Conservation (phyloP, 768 basidiomycete genomes). For the Mycena chlorophos region DNA sequence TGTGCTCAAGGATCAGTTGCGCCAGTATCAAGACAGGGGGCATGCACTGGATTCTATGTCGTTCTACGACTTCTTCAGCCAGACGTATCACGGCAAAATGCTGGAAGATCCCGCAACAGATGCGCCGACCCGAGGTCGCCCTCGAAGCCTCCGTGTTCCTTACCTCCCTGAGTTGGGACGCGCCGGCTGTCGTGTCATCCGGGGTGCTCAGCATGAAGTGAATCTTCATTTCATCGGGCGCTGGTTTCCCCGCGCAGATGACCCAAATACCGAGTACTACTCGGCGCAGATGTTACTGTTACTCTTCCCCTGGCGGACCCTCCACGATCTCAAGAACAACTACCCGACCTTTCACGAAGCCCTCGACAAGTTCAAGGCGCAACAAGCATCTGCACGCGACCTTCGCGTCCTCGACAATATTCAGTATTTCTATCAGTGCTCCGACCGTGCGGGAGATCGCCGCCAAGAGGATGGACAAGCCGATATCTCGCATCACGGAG, state of each 20-base stretch:
- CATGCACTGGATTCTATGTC: slow-evolving; percentile 4
- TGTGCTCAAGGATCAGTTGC: slow-evolving; percentile 4
- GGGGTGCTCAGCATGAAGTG: slow-evolving; percentile 31
- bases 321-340: slow-evolving; percentile 25
- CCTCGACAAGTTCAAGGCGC: slow-evolving; percentile 20
- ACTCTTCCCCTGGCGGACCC: slow-evolving; percentile 35
- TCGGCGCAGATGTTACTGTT: slow-evolving; percentile 33
- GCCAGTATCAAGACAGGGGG: slow-evolving; percentile 24
- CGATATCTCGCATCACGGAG: slow-evolving; percentile 3
- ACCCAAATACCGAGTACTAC: slow-evolving; percentile 23
- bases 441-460: slow-evolving; percentile 11
- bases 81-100: slow-evolving; percentile 9
- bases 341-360: slow-evolving; percentile 22
- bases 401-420: slow-evolving; percentile 27
- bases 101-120: slow-evolving; percentile 21
- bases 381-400: neutral
- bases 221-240: too few species aligned
- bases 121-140: slow-evolving; percentile 1
- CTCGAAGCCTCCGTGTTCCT: slow-evolving; percentile 19
- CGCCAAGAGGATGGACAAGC: slow-evolving; percentile 3
- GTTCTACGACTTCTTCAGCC: slow-evolving; percentile 6
- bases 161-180: slow-evolving; percentile 25
- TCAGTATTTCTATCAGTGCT: slow-evolving; percentile 37
- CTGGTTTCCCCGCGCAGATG: slow-evolving; percentile 28
- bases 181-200: slow-evolving; percentile 21